Base-by-base conservation (phyloP, 2,329 filamentous ascomycete genomes). In the Malbranchea cinnamomea region DNA sequence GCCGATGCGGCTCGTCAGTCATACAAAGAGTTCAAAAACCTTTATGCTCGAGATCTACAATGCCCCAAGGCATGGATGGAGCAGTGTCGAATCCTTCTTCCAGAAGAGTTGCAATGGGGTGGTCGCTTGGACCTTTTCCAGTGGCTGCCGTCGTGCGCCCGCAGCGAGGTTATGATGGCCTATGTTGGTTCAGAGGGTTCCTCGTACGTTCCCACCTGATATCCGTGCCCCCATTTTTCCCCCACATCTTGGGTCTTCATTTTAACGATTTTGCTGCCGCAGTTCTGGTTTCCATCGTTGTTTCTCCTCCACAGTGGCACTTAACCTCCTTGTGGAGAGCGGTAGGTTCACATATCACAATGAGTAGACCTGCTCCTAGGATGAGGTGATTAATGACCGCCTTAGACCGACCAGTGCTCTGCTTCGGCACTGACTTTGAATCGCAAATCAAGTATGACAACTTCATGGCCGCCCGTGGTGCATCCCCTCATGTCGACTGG, bases 121-220 rank as follows among this genome's bases (percentile, higher is more conserved):
- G 50, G 50, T 8, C 40, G 46, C 8, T 37, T 53, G 25, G 49
- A 53, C 28, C 36, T 53, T 11, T 53, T 53, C 34, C 48, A 49
- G 30, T 49, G 44, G 39, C 36, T 54, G 11, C 50, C 51, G 12
- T 44, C 44, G 14, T 50, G 48, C 26, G 47, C 46, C 6, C 31
- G 45, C 5, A 50, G 50, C 29, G 51, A 54, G 30, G 51, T 53
- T 14, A 45, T 53, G 41, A 53, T 54, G 51, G 50, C 47, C 15
- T 53, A 53, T 39, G 44, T 53, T 19, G 51, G 51, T 3, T 50
- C 48, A 24, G 43, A 47, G 33, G 48, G 44, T 20, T 49, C 46
- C 17, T 45, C 43, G 44, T 47, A 33, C 8, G 44, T 37, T 9
- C n/a, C 18, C 5, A 5, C 16, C 8, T 17, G 2, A 22, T 26